These are phyloP conservation scores for Sclerotiophoma versabilis DNA, from an alignment of 2,329 filamentous ascomycete genomes.

Conservation along the genomic window DNA sequence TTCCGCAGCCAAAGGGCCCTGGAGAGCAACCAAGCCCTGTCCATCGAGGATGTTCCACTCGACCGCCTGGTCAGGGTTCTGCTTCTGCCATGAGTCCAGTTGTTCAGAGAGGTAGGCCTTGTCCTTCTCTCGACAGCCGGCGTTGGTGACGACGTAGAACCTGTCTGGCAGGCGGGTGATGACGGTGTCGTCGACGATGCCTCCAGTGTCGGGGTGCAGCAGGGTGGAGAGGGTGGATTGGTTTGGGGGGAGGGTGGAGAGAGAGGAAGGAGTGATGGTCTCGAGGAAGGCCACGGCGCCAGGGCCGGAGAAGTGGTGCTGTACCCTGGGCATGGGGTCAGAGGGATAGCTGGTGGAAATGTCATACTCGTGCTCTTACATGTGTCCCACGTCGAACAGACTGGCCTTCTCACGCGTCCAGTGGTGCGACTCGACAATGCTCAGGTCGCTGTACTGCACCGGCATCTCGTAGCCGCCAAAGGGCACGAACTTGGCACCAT, in stretches of 20 bases:
- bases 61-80: slow-evolving; percentile 54
- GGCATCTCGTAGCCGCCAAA: slow-evolving; percentile 95
- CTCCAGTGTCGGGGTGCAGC: slow-evolving; percentile 75
- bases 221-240: slow-evolving; percentile 85
- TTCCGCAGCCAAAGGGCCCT: slow-evolving; percentile 78
- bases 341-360: background rate
- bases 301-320: slow-evolving; percentile 83
- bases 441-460: slow-evolving; percentile 80
- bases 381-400: slow-evolving; percentile 95
- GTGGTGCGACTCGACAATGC: slow-evolving; percentile 83
- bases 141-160: slow-evolving; percentile 96
- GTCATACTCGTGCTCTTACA: slow-evolving; percentile 63
- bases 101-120: slow-evolving; percentile 76
- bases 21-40: slow-evolving; percentile 84
- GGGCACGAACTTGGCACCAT: slow-evolving; percentile 93
- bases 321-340: slow-evolving; percentile 59
- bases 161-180: slow-evolving; percentile 72
- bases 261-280: slow-evolving; percentile 78
- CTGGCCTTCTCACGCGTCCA: slow-evolving; percentile 90
- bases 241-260: slow-evolving; percentile 69
- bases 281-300: slow-evolving; percentile 83
- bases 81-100: slow-evolving; percentile 61
- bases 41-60: slow-evolving; percentile 74
- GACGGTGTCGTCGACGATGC: slow-evolving; percentile 94
- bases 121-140: slow-evolving; percentile 89